Conservation (phyloP, 208 protist genomes). For the Wallacemonas collosoma region DNA sequence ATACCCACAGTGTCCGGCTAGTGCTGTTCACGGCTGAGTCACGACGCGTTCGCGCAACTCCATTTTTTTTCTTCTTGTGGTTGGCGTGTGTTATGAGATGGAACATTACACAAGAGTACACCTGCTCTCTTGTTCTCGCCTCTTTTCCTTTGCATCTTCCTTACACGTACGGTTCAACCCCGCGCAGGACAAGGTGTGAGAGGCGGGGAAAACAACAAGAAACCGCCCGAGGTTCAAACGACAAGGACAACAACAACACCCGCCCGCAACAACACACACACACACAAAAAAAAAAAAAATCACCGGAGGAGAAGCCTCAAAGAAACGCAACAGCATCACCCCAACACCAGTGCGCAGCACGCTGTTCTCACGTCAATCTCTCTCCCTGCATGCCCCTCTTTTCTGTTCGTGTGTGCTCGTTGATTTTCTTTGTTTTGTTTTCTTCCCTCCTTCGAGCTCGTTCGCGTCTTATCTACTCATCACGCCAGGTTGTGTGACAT, state of each 20-base stretch:
- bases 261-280: slow-evolving; percentile 15
- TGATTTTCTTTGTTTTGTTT: slow-evolving; percentile 20
- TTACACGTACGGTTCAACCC: neutral
- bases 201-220: neutral
- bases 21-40: too few species aligned
- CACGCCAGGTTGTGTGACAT: slow-evolving; percentile 91
- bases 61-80: neutral
- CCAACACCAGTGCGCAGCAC: too few species aligned
- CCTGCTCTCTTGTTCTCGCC: neutral
- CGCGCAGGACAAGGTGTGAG: too few species aligned
- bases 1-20: too few species aligned
- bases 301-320: neutral
- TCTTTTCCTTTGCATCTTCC: neutral
- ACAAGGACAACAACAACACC: slow-evolving; percentile 12
- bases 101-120: neutral
- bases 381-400: slow-evolving; percentile 18
- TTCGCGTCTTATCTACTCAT: slow-evolving; percentile 43
- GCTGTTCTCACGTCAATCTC: neutral
- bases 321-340: neutral
- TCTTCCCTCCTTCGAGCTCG: neutral
- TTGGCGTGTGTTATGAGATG: neutral
- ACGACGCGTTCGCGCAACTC: too few species aligned
- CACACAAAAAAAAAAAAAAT: slow-evolving; percentile 5
- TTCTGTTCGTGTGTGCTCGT: neutral
- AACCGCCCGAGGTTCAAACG: neutral